Base-by-base conservation (phyloP, 192 early-diverging fungal species). In the Rhizoclosmatium globosum region DNA sequence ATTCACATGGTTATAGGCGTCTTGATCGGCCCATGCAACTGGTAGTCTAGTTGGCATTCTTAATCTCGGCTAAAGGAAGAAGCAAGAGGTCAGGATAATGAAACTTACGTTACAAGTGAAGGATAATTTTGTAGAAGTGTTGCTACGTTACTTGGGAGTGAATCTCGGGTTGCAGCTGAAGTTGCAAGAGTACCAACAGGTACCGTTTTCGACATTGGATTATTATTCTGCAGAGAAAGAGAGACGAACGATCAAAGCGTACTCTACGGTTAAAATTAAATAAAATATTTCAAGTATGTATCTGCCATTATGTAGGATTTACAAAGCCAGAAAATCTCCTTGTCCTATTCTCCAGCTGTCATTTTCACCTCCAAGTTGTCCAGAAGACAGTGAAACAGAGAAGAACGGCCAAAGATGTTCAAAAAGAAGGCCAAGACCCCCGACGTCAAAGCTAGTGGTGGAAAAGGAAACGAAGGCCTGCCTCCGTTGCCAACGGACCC, bases 21-120 rank as follows among this genome's bases (percentile, higher is more conserved):
- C 78, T 53, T 73, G 69, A 7, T 79, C 70, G 1, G 70, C 78
- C 78, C 78, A 79, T 50, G 72, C 70, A 19, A 79, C 78, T 17
- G 58, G 41, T 1, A 77, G 31, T 21, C 75, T 68, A 38, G 19
- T 13, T 19, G 17, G 21, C 11, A 7, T 31, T 31, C 9, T 38
- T 23, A 58, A 19, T 68, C 9, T 11, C 21, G 17, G 2, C 11
- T 41, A 68, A 9, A 3, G 4, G n/a, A 23, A n/a, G 42, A 50
- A 56, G 21, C 2, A 41, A 19, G 47, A 13, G n/a, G 31, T 31
- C 71, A 31, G 31, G 31, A 31, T 31, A 31, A 13, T 53, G 50
- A 53, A 53, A 53, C 59, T 60, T 66, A 79, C 78, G 78, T 79
- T 11, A 74, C 61, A 15, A 79, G 43, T 38, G 78, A 79, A 13